Conservation (phyloP, 768 basidiomycete species). For the Leccinum obscurum region DNA sequence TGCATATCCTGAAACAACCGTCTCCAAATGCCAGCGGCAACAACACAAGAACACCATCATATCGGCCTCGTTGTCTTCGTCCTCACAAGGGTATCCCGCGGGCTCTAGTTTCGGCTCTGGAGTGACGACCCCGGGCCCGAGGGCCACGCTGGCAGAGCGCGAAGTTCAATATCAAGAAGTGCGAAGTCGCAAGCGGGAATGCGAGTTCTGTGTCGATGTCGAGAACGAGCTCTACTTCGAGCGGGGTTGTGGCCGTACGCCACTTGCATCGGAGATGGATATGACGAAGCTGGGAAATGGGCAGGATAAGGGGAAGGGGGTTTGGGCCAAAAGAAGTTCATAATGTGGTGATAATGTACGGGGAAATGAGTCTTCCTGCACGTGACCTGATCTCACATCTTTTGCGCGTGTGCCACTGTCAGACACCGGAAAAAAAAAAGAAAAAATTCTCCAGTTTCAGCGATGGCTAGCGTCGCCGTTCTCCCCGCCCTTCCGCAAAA, state of each 20-base stretch:
- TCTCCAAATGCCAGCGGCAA: conserved; percentile 24
- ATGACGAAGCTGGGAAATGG: not conserved
- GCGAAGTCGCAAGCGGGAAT: conserved; percentile 50
- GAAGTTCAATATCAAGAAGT: conserved; percentile 76
- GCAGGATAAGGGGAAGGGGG: too few species aligned
- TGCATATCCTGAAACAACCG: conserved; percentile 76
- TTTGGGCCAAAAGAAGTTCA: too few species aligned
- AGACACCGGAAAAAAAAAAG: not conserved
- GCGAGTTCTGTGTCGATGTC: conserved; percentile 28
- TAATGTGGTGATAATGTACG: too few species aligned
- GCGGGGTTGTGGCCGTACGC: conserved; percentile 28
- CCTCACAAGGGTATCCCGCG: conserved; percentile 16
- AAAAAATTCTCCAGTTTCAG: not conserved
- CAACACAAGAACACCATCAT: not conserved
- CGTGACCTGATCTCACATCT: not conserved
- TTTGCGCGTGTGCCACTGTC: too few species aligned
- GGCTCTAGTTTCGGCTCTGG: not conserved
- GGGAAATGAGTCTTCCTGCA: not conserved
- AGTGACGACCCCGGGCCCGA: conserved; percentile 17
- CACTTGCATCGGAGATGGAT: conserved; percentile 20
- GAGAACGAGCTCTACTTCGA: conserved; percentile 1
- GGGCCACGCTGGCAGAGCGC: conserved; percentile 53
- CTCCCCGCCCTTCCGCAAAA: conserved; percentile 27
- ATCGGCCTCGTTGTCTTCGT: conserved; percentile 13
- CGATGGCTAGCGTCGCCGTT: conserved; percentile 28